A percentile compares a stretch with the other conserved stretches of the same genome.
These are phyloP conservation scores for Alternaria sp. DNA, from an alignment of 2,329 filamentous ascomycete species.

Conservation along the genomic window DNA sequence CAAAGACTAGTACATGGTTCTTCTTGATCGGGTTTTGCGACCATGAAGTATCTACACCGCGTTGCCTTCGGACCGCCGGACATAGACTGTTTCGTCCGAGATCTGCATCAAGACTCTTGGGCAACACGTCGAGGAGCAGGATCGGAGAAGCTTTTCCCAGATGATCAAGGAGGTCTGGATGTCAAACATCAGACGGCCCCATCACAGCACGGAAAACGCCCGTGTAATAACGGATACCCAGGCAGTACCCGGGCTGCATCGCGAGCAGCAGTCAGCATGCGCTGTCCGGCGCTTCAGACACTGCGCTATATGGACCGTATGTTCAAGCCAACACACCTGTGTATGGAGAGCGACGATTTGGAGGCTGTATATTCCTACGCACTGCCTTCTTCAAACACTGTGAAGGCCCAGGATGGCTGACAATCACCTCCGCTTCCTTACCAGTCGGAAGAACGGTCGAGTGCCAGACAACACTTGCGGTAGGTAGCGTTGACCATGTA, in stretches of 20 bases:
- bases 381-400: neutral
- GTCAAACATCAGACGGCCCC: neutral
- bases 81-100: neutral
- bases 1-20: neutral
- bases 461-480: neutral
- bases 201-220: neutral
- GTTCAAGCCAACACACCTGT: neutral
- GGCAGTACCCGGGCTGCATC: neutral
- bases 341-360: neutral
- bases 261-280: neutral
- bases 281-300: neutral
- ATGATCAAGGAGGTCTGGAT: neutral
- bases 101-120: neutral
- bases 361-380: neutral
- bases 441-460: neutral
- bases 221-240: neutral
- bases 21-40: neutral
- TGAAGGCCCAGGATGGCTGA: neutral
- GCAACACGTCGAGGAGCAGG: neutral
- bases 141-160: neutral
- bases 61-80: neutral
- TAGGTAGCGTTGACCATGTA: neutral
- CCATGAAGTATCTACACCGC: neutral
- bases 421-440: neutral
- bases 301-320: neutral